Conservation (phyloP, 106 monocot genomes). For the Allium cepa region DNA sequence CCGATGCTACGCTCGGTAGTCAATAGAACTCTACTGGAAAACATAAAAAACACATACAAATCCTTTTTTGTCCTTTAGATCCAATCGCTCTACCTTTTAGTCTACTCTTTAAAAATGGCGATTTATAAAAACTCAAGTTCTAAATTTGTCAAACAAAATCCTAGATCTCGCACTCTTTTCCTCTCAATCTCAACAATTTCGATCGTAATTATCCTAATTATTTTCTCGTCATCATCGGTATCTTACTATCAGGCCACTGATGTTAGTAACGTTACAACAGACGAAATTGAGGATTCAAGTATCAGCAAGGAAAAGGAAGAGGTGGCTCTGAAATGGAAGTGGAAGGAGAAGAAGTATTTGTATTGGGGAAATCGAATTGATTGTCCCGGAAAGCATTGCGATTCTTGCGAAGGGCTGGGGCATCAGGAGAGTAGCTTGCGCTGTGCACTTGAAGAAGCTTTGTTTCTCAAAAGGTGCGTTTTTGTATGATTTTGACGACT, state of each 20-base stretch:
- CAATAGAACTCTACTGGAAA: too few relatives aligned
- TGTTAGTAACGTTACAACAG: neutral
- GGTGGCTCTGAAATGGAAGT: neutral
- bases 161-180: constrained; percentile 28
- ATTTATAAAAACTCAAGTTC: constrained; percentile 22
- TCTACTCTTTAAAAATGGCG: constrained; percentile 26
- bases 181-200: constrained; percentile 9
- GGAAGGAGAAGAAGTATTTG: constrained; percentile 50
- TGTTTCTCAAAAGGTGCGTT: constrained; percentile 61
- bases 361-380: constrained; percentile 86
- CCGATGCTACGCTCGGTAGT: too few relatives aligned
- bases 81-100: neutral
- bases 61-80: neutral
- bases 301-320: neutral
- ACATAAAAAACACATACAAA: neutral
- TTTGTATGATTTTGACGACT: neutral
- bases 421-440: constrained; percentile 97
- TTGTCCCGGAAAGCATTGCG: constrained; percentile 96
- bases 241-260: neutral
- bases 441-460: constrained; percentile 91
- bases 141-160: constrained; percentile 16
- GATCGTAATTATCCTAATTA: constrained; percentile 19
- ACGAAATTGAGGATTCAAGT: neutral
- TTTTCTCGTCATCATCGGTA: constrained; percentile 19
- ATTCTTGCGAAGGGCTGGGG: constrained; percentile 85